Evolutionary conservation across 345 rosid genomes (phyloP).

Genomic region (Salix caprea): DNA sequence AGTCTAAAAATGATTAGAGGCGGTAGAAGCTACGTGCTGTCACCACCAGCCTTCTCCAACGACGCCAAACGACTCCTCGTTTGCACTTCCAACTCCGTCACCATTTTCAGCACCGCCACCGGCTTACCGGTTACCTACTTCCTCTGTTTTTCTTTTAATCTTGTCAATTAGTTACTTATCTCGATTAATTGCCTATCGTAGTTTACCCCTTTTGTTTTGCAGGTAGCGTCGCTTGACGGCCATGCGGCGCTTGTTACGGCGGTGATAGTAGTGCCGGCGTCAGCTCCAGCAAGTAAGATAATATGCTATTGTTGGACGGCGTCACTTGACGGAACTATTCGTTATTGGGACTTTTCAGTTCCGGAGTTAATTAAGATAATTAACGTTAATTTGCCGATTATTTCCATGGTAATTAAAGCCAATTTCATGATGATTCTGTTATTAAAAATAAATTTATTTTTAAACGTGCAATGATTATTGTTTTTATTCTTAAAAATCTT

Average conservation of each 20-base stretch:
- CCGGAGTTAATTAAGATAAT: slow-evolving; percentile 73
- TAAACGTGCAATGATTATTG: background rate
- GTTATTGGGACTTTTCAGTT: slow-evolving; percentile 81
- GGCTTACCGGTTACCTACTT: slow-evolving; percentile 55
- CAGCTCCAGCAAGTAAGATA: slow-evolving; percentile 46
- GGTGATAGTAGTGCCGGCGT: slow-evolving; percentile 66
- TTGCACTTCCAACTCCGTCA: slow-evolving; percentile 67
- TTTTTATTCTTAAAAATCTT: background rate
- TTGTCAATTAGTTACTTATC: background rate
- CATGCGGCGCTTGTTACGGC: slow-evolving; percentile 73
- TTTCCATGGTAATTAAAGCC: slow-evolving; percentile 57
- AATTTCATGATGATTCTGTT: background rate
- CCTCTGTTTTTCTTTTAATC: background rate
- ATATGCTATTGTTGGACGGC: slow-evolving; percentile 89
- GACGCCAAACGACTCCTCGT: slow-evolving; percentile 80
- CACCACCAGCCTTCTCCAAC: slow-evolving; percentile 88
- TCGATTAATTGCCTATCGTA: background rate
- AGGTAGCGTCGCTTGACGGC: slow-evolving; percentile 76
- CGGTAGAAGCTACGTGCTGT: slow-evolving; percentile 65
- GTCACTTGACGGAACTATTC: slow-evolving; percentile 83
- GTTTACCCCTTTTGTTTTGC: background rate
- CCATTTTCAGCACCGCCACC: slow-evolving; percentile 79
- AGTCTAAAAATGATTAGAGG: slow-evolving; percentile 60
- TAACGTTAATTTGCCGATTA: slow-evolving; percentile 51
- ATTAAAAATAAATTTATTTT: too few species aligned